Percentiles rank a stretch among this genome's conserved stretches.
phyloP scores from a whole-genome alignment of 345 rosid species.

The Moringa oleifera region DNA sequence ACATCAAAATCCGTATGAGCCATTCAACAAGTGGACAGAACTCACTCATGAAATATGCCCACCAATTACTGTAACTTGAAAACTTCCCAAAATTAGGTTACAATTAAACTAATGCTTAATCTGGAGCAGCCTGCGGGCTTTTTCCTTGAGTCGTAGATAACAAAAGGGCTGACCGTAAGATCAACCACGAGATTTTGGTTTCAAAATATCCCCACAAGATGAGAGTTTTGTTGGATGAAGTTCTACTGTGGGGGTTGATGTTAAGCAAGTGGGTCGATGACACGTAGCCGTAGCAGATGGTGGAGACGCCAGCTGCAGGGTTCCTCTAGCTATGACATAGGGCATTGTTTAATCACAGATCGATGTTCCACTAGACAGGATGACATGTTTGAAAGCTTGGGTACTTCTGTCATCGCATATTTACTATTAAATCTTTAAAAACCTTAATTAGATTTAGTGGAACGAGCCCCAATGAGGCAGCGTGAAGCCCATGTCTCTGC shows the following conservation, averaged over 20 bases:
- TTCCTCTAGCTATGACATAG: neutral
- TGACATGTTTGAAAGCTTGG: slow-evolving; percentile 11
- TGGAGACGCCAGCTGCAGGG: too few relatives aligned
- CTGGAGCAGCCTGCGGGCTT: slow-evolving; percentile 28
- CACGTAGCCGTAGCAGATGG: too few relatives aligned
- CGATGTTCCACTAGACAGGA: slow-evolving; percentile 12
- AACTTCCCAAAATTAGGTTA: slow-evolving; percentile 23
- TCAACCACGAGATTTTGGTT: neutral
- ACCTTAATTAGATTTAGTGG: too few relatives aligned
- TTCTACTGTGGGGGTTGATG: too few relatives aligned
- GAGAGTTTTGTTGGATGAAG: too few relatives aligned
- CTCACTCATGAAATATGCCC: neutral
- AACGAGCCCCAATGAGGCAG: too few relatives aligned
- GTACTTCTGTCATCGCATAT: neutral
- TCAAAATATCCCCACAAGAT: too few relatives aligned
- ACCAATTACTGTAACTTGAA: slow-evolving; percentile 1
- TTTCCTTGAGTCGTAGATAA: too few relatives aligned
- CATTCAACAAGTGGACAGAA: neutral
- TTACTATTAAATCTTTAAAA: too few relatives aligned
- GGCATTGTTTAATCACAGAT: neutral
- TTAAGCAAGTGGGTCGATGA: too few relatives aligned
- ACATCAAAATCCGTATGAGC: neutral
- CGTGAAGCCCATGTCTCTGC: too few relatives aligned
- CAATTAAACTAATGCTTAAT: slow-evolving; percentile 4
- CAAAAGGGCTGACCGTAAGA: too few relatives aligned